Conservation (phyloP, 2,329 filamentous ascomycete species). For the Xylaria sp. region DNA sequence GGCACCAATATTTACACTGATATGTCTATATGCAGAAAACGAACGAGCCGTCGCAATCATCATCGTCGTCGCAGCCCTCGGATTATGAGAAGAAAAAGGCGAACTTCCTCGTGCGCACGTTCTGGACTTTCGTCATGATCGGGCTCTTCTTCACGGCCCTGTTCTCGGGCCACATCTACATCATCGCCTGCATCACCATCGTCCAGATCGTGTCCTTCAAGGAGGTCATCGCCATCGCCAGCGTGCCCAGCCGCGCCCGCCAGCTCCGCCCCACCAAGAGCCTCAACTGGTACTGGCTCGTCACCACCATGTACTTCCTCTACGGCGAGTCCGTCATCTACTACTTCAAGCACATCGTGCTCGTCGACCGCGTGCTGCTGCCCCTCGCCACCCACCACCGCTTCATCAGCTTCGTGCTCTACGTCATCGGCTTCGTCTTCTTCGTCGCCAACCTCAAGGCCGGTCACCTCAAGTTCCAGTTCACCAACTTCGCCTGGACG, state of each 20-base stretch:
- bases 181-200: constrained; percentile 90
- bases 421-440: constrained; percentile 98
- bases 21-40: constrained; percentile 54
- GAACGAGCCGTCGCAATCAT: constrained; percentile 52
- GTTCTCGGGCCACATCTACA: constrained; percentile 97
- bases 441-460: constrained; percentile 96
- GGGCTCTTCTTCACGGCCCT: constrained; percentile 89
- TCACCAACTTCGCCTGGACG: constrained; percentile 99
- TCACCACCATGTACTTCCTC: constrained; percentile 99
- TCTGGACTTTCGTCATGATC: constrained; percentile 99
- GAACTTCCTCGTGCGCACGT: constrained; percentile 94
- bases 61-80: constrained; percentile 53
- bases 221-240: constrained; percentile 97
- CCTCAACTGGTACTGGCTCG: constrained; percentile 98
- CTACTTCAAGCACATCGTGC: constrained; percentile 98
- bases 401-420: constrained; percentile 98
- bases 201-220: constrained; percentile 98
- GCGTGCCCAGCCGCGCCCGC: constrained; percentile 89
- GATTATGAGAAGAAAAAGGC: constrained; percentile 99
- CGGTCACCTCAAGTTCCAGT: constrained; percentile 97
- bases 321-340: constrained; percentile 99
- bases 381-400: constrained; percentile 96
- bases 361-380: constrained; percentile 92
- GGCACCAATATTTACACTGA: not conserved
- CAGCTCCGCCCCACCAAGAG: constrained; percentile 94